Conservation (phyloP, 1,284 basidiomycete genomes). For the Trametes sp. region DNA sequence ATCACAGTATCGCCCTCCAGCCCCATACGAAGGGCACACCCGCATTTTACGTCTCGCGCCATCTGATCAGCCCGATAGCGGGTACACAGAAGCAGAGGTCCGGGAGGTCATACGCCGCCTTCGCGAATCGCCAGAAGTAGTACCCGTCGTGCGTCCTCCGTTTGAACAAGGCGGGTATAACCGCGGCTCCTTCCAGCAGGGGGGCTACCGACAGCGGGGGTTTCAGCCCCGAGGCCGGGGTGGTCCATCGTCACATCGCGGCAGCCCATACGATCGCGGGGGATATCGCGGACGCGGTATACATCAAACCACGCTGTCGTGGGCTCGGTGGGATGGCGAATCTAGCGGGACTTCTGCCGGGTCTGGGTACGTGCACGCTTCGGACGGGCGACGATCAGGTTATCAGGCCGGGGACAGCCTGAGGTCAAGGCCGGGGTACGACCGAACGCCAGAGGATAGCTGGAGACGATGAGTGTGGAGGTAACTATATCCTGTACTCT, state of each 20-base stretch:
- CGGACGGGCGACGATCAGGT: conserved; percentile 19
- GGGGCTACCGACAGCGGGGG: conserved; percentile 2
- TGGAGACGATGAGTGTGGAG: conserved; percentile 7
- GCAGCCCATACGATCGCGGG: conserved; percentile 7
- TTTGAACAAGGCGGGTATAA: not conserved
- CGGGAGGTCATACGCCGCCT: conserved; percentile 57
- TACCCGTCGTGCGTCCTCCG: not conserved
- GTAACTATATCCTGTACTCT: not conserved
- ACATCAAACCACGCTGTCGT: conserved; percentile 11
- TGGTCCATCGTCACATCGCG: conserved; percentile 1
- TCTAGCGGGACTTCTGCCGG: conserved; percentile 5
- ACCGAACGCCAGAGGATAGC: conserved; percentile 16
- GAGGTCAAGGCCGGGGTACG: not conserved
- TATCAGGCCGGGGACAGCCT: conserved; percentile 12
- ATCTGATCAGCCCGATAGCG: conserved; percentile 54
- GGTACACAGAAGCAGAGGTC: conserved; percentile 60
- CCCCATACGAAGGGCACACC: conserved; percentile 64
- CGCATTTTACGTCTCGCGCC: conserved; percentile 61
- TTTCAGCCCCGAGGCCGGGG: conserved; percentile 15
- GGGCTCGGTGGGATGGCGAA: conserved; percentile 7
- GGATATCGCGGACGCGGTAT: conserved; percentile 1
- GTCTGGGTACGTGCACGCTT: conserved; percentile 12
- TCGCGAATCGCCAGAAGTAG: conserved; percentile 47
- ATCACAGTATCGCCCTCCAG: conserved; percentile 61
- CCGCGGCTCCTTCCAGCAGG: conserved; percentile 5